Base-by-base conservation (phyloP, 805 yeast species). In the Candida rishiriensis region DNA sequence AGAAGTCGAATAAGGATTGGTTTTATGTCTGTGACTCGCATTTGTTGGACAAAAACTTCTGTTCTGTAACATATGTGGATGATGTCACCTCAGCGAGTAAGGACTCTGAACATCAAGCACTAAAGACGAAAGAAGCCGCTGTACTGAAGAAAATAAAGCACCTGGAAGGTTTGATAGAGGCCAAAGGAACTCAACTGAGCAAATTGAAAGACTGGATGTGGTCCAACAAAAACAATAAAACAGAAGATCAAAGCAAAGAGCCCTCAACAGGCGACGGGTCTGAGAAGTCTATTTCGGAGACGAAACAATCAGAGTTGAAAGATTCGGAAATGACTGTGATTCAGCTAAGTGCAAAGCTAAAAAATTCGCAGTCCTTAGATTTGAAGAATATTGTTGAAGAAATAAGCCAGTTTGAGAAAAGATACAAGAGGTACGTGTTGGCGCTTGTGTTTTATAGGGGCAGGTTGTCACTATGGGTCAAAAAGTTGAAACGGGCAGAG, bases 11-110 rank as follows among this genome's bases (percentile, higher is more conserved):
- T 3, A 60, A 71, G 13, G 84, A 78, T 54, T 78, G 76, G 65
- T 75, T 79, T 54, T 78, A 76, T 52, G 62, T 72, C 3, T 79
- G 84, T 56, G 61, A 61, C 7, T 41, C 61, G 3, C 84, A 79
- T 57, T 57, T 78, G 38, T 54, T 55, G 21, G 83, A 79, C 54
- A 60, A 54, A 11, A 61, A 66, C 32, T 77, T 75, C 53, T 73
- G 76, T 38, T 53, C 48, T 2, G 61, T 69, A 0, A 42, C 63
- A 2, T 67, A 68, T 37, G 61, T 67, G 1, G 70, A 67, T n/a
- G 44, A 55, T 51, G 47, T 43, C 4, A 16, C 41, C 4, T 47
- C 48, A 2, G 48, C 41, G 4, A 47, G 41, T 51, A 54, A 37
- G 38, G 54, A 41, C 48, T 60, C 40, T 47, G 56, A 40, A 36